Evolutionary conservation across 2,329 filamentous ascomycete species (phyloP), one percentile per base, ranked within the genome.

Genomic region (Raffaelea arxii): DNA sequence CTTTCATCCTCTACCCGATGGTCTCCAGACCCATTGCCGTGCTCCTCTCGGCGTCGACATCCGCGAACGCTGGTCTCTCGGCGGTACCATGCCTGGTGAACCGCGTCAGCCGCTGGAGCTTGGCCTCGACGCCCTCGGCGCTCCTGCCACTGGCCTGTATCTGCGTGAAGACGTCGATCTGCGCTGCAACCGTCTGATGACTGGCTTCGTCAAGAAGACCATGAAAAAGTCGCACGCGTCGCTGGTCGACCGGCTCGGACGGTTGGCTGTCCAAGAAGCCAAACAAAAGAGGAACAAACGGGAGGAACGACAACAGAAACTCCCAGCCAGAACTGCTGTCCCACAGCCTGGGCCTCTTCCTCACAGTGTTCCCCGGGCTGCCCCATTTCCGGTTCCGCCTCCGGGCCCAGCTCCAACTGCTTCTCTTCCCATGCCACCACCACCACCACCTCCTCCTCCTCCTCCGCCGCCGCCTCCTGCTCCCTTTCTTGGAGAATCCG

Each of bases 131-230:
- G 30, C 36, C 1, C 64, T 84, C 5, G 74, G 74, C 14, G 77
- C 74, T 0, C 86, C 87, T 0, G 63, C 72, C 21, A 68, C 77
- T 36, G 88, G 87, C 0, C 67, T 94, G 12, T 94, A 89, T 59
- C 68, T 94, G 37, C 74, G 84, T n/a, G 88, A 94, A 68, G 88
- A 94, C 54, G 82, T 92, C 42, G 82, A 88, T 52, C 80, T 94
- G 71, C 76, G 76, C 48, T 94, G 87, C 67, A 91, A 89, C 57
- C 68, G 88, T 48, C 68, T 92, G 51, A 76, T 92, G 68, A 74
- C 80, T 0, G 66, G 68, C 7, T 94, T 94, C 58, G 84, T 94
- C 49, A 90, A 86, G 70, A 85, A 80, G 65, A 92, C 86, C 14
- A 72, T 94, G 40, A 85, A 85, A 56, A 86, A 84, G 58, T 78